Conservation (phyloP, 108 stramenopile species). For the Pseudonitzschia delicatissima region DNA sequence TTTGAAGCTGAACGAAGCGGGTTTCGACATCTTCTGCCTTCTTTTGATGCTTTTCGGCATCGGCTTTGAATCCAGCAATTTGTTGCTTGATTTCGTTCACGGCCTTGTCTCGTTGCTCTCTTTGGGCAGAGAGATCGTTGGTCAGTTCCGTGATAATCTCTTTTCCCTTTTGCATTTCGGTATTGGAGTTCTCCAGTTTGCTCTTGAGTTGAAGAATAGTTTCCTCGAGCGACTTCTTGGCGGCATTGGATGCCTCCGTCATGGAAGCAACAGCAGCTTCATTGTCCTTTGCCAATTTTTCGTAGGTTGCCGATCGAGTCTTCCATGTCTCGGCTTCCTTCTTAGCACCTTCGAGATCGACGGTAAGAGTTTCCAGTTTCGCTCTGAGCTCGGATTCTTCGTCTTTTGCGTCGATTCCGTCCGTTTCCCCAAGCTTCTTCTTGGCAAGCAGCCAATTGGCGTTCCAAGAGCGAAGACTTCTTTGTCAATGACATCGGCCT, state of each 20-base stretch:
- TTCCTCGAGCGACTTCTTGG: conserved; percentile 46
- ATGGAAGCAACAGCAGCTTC: conserved; percentile 66
- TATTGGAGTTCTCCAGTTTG: conserved; percentile 28
- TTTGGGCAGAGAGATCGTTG: conserved; percentile 64
- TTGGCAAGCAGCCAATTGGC: conserved; percentile 44
- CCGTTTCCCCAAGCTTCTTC: conserved; percentile 43
- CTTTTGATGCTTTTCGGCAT: conserved; percentile 42
- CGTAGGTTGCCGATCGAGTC: conserved; percentile 45
- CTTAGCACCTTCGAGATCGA: conserved; percentile 58
- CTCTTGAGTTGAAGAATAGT: conserved; percentile 47
- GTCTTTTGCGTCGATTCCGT: conserved; percentile 43
- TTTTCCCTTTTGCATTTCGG: conserved; percentile 50
- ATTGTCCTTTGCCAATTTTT: conserved; percentile 67
- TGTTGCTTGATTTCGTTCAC: conserved; percentile 51
- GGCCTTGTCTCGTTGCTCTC: conserved; percentile 67
- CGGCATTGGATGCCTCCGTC: conserved; percentile 54
- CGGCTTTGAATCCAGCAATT: conserved; percentile 44
- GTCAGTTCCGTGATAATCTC: conserved; percentile 70
- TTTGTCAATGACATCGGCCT: conserved; percentile 19
- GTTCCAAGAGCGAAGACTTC: conserved; percentile 30
- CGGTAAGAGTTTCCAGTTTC: conserved; percentile 45
- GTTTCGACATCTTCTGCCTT: conserved; percentile 50
- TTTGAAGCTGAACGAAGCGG: conserved; percentile 38
- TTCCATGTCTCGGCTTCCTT: conserved; percentile 51
- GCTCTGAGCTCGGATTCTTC: conserved; percentile 45